These are phyloP conservation scores for Lyophyllum atratum DNA, from an alignment of 768 basidiomycete species.

Conservation along the genomic window DNA sequence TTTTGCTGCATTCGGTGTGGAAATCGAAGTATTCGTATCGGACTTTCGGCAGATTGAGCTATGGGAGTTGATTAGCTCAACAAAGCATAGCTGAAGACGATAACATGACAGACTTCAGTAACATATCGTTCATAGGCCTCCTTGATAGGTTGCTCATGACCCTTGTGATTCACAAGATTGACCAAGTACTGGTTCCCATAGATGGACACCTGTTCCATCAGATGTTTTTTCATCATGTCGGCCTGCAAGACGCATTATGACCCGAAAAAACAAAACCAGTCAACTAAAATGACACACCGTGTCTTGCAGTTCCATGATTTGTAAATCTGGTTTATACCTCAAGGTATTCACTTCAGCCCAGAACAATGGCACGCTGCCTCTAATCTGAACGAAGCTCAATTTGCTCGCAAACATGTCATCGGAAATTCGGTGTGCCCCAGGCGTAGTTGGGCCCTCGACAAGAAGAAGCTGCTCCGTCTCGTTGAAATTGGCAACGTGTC, in stretches of 20 bases:
- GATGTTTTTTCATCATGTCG: constrained; percentile 70
- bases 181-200: constrained; percentile 85
- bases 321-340: constrained; percentile 94
- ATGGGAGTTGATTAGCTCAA: neutral
- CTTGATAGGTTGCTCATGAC: constrained; percentile 91
- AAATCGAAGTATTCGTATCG: constrained; percentile 97
- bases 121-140: constrained; percentile 89
- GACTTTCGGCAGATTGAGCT: constrained; percentile 68
- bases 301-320: constrained; percentile 90
- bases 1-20: constrained; percentile 90
- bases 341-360: constrained; percentile 98
- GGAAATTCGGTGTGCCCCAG: constrained; percentile 36
- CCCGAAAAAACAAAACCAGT: neutral
- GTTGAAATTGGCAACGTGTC: constrained; percentile 95
- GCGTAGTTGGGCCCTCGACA: constrained; percentile 57
- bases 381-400: constrained; percentile 89
- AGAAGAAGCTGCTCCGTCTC: constrained; percentile 95
- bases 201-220: constrained; percentile 65
- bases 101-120: constrained; percentile 47
- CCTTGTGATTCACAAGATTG: constrained; percentile 93
- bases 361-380: constrained; percentile 92
- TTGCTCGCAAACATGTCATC: constrained; percentile 54
- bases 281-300: constrained; percentile 53
- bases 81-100: neutral
- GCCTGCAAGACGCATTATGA: constrained; percentile 43